Evolutionary conservation across 2,329 filamentous ascomycete species (phyloP).

Genomic region (Purpureocillium lavendulum): DNA sequence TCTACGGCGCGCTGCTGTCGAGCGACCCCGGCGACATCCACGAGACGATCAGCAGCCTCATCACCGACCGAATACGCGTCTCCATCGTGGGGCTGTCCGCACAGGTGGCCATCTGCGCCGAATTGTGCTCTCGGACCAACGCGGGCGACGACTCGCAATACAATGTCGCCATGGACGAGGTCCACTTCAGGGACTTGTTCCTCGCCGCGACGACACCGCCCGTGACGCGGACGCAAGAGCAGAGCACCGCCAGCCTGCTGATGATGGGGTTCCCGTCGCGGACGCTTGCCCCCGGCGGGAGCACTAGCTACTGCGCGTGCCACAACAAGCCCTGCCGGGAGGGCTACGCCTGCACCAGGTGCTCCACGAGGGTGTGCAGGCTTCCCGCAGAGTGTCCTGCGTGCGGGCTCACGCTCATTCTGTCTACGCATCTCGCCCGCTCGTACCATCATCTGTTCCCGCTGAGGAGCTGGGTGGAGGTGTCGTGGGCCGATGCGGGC

Average conservation of each 20-base stretch:
- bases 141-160: slow-evolving; percentile 69
- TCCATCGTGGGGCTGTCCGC: slow-evolving; percentile 85
- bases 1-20: slow-evolving; percentile 84
- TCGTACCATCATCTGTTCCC: slow-evolving; percentile 92
- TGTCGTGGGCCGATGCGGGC: slow-evolving; percentile 68
- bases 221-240: slow-evolving; percentile 58
- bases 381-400: slow-evolving; percentile 86
- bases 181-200: slow-evolving; percentile 80
- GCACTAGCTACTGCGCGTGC: slow-evolving; percentile 77
- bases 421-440: slow-evolving; percentile 87
- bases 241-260: slow-evolving; percentile 58
- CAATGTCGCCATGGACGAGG: slow-evolving; percentile 68
- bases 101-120: slow-evolving; percentile 84
- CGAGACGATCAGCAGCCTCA: slow-evolving; percentile 71
- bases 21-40: slow-evolving; percentile 94
- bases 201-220: slow-evolving; percentile 85
- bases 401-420: slow-evolving; percentile 84
- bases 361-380: slow-evolving; percentile 79
- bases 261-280: slow-evolving; percentile 98
- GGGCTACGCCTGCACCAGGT: slow-evolving; percentile 87
- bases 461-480: slow-evolving; percentile 81
- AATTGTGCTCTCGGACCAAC: slow-evolving; percentile 84
- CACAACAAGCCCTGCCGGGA: slow-evolving; percentile 75
- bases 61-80: slow-evolving; percentile 77
- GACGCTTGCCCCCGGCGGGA: slow-evolving; percentile 58